A percentile compares a stretch with the other conserved stretches of the same genome.
phyloP scores from a whole-genome alignment of 140 eudicot species.

The Anethum foeniculum region DNA sequence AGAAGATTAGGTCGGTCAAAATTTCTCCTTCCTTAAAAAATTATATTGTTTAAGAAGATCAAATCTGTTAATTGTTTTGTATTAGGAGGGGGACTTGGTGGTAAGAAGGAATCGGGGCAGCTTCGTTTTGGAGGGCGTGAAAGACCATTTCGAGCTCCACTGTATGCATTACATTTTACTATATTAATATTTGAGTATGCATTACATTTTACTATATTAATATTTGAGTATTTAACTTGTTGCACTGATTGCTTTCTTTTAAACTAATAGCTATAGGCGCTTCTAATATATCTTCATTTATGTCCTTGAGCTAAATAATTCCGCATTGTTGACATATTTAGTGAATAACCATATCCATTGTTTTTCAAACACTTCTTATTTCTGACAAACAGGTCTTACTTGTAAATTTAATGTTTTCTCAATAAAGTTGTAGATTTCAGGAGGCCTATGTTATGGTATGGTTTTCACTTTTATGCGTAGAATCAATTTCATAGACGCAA shows the following conservation, averaged over 20 bases:
- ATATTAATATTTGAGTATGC: slow-evolving; percentile 9
- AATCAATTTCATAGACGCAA: not conserved
- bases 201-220: slow-evolving; percentile 7
- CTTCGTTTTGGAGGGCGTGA: slow-evolving; percentile 99
- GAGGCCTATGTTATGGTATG: not conserved
- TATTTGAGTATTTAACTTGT: not conserved
- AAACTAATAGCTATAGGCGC: not conserved
- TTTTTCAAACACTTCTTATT: not conserved
- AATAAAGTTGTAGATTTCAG: not conserved
- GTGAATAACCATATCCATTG: not conserved
- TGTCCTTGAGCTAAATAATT: not conserved
- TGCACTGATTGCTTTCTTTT: not conserved
- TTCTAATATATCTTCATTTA: not conserved
- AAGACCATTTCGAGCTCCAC: slow-evolving; percentile 96
- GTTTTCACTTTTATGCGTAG: not conserved
- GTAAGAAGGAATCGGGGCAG: slow-evolving; percentile 97
- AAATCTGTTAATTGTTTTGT: slow-evolving; percentile 6
- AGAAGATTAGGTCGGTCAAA: slow-evolving; percentile 80
- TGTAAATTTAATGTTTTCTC: not conserved
- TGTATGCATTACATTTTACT: slow-evolving; percentile 39
- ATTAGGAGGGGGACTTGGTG: slow-evolving; percentile 95
- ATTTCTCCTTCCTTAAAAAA: not conserved
- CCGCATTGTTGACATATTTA: not conserved
- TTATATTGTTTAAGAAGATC: not conserved
- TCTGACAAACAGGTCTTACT: not conserved